These are phyloP conservation scores for Metschnikowia noctiluminum DNA, from an alignment of 805 yeast species.

Conservation along the genomic window DNA sequence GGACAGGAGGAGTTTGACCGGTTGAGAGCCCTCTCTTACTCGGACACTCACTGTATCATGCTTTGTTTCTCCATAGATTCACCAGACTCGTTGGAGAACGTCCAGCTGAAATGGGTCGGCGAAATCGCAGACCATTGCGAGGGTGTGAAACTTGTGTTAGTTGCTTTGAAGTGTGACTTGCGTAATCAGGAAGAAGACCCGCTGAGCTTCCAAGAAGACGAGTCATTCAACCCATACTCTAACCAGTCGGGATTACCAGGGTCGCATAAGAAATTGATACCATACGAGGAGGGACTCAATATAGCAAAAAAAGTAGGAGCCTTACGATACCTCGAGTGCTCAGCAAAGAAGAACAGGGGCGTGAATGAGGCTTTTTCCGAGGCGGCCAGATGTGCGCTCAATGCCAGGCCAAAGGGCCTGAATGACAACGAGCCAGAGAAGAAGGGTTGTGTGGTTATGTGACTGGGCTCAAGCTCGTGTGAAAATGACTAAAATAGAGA, in stretches of 20 bases:
- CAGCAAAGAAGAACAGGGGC: slow-evolving; percentile 94
- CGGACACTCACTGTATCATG: slow-evolving; percentile 96
- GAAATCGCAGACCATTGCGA: slow-evolving; percentile 97
- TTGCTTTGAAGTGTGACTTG: slow-evolving; percentile 91
- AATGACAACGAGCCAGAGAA: slow-evolving; percentile 44
- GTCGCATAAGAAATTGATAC: slow-evolving; percentile 54
- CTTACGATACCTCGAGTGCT: slow-evolving; percentile 89
- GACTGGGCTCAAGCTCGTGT: slow-evolving; percentile 4
- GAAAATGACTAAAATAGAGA: background rate
- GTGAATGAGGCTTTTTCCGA: slow-evolving; percentile 99
- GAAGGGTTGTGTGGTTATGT: slow-evolving; percentile 40
- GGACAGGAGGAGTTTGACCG: slow-evolving; percentile 99
- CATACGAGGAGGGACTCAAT: slow-evolving; percentile 89
- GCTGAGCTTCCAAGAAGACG: slow-evolving; percentile 25
- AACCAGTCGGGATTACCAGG: slow-evolving; percentile 33
- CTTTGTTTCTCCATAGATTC: slow-evolving; percentile 94
- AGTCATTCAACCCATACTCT: slow-evolving; percentile 30
- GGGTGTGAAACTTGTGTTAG: slow-evolving; percentile 89
- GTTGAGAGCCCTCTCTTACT: slow-evolving; percentile 84
- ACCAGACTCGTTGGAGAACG: slow-evolving; percentile 90
- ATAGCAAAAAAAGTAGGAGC: slow-evolving; percentile 95
- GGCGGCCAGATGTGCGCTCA: slow-evolving; percentile 94
- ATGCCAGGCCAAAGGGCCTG: slow-evolving; percentile 81
- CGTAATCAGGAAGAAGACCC: slow-evolving; percentile 56
- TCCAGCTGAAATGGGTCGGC: slow-evolving; percentile 94